A percentile compares a stretch with the other conserved stretches of the same genome.
These are phyloP conservation scores for Gonium pectorale DNA, from an alignment of 139 green algal genomes.

Conservation along the genomic window DNA sequence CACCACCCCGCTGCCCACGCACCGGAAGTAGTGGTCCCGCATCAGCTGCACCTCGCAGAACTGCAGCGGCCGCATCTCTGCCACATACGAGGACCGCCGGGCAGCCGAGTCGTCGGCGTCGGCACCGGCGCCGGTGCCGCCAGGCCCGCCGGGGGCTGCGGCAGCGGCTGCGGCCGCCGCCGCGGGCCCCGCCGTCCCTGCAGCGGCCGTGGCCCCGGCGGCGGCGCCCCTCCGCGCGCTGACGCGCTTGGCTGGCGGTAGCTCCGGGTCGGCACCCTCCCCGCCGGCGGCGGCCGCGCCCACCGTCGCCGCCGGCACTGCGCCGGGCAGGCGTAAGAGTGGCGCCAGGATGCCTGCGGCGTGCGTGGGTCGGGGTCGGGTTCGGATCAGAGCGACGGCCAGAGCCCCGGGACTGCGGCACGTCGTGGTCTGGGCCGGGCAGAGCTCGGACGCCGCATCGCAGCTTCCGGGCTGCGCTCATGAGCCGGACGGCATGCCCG, in stretches of 20 bases:
- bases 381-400: too few species aligned
- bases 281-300: not conserved
- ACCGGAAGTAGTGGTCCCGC: constrained; percentile 30
- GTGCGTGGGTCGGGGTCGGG: too few species aligned
- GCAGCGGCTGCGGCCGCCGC: not conserved
- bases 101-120: not conserved
- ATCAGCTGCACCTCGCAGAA: constrained; percentile 20
- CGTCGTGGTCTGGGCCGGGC: too few species aligned
- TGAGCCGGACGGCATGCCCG: too few species aligned
- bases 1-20: not conserved
- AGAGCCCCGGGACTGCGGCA: too few species aligned
- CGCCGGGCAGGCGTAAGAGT: too few species aligned
- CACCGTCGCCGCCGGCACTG: too few species aligned
- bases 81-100: constrained; percentile 4
- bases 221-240: not conserved
- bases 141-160: not conserved
- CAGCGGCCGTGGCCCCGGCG: not conserved
- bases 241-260: not conserved
- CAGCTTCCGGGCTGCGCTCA: too few species aligned
- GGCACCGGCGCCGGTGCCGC: not conserved
- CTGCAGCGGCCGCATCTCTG: constrained; percentile 26
- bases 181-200: not conserved
- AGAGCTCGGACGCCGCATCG: not conserved
- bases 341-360: too few species aligned
- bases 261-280: not conserved